Conservation (phyloP, 352 stramenopile genomes). For the Phytopythium delawarense region DNA sequence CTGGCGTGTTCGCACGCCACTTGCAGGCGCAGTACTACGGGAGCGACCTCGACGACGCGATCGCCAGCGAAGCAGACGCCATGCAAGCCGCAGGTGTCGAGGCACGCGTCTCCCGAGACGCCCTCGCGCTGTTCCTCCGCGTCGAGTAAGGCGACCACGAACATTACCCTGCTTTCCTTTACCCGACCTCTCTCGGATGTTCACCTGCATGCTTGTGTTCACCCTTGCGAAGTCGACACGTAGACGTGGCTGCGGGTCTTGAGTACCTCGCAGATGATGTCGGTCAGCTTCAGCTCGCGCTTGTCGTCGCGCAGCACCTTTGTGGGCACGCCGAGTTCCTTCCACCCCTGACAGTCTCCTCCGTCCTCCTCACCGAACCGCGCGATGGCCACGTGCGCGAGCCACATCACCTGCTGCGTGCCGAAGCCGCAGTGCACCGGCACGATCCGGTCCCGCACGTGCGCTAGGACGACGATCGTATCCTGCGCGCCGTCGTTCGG, state of each 20-base stretch:
- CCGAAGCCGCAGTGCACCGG: slow-evolving; percentile 63
- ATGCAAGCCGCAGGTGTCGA: neutral
- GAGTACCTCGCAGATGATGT: slow-evolving; percentile 70
- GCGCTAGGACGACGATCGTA: slow-evolving; percentile 55
- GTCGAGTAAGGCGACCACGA: neutral
- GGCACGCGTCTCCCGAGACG: neutral
- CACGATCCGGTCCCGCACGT: slow-evolving; percentile 71
- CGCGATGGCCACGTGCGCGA: slow-evolving; percentile 68
- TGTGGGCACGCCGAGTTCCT: slow-evolving; percentile 39
- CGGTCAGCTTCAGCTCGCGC: slow-evolving; percentile 36
- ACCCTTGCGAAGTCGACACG: slow-evolving; percentile 46
- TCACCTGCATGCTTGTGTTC: slow-evolving; percentile 1
- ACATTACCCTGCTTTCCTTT: neutral
- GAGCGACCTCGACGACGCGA: slow-evolving; percentile 8
- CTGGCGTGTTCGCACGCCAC: slow-evolving; percentile 12
- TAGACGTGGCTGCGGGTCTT: slow-evolving; percentile 58
- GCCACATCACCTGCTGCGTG: slow-evolving; percentile 68
- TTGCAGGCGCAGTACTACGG: slow-evolving; percentile 25
- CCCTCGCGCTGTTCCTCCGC: slow-evolving; percentile 1
- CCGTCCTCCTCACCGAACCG: slow-evolving; percentile 45
- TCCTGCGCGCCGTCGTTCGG: slow-evolving; percentile 49
- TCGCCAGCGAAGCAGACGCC: neutral
- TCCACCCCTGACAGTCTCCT: slow-evolving; percentile 35
- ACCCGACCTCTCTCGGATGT: no score
- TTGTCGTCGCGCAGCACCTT: slow-evolving; percentile 44